phyloP scores from a whole-genome alignment of 768 basidiomycete genomes.

The Xerocomus brunneocitrinus region DNA sequence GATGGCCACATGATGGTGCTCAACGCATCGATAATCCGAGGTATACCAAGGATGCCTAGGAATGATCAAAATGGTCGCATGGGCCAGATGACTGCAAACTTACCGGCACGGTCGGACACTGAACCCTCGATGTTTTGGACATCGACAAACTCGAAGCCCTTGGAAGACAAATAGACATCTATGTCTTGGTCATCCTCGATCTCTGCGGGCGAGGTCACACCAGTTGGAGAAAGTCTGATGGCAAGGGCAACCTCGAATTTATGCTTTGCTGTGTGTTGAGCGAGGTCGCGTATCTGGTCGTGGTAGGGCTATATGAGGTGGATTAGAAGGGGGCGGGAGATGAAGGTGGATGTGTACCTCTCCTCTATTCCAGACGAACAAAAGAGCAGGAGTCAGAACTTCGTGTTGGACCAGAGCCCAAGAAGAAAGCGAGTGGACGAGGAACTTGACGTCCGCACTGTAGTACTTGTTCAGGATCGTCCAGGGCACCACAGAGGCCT shows the following conservation, averaged over 20 bases:
- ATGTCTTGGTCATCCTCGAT: constrained; percentile 49
- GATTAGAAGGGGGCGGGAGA: constrained; percentile 1
- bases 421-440: constrained; percentile 43
- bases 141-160: constrained; percentile 78
- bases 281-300: constrained; percentile 49
- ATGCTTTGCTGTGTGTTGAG: constrained; percentile 43
- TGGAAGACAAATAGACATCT: constrained; percentile 61
- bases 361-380: constrained; percentile 66
- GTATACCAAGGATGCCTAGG: constrained; percentile 50
- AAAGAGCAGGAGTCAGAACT: constrained; percentile 53
- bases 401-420: constrained; percentile 39
- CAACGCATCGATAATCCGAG: constrained; percentile 71
- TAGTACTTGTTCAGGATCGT: constrained; percentile 80
- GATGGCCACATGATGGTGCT: constrained; percentile 90
- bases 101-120: constrained; percentile 16
- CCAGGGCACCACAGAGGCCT: constrained; percentile 50
- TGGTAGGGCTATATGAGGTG: constrained; percentile 46
- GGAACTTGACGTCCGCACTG: constrained; percentile 69
- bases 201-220: constrained; percentile 18
- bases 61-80: not conserved
- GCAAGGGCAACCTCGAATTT: constrained; percentile 73
- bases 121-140: constrained; percentile 8
- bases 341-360: constrained; percentile 44
- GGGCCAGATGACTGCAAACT: not conserved
- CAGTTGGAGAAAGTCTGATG: constrained; percentile 43